A percentile compares a stretch with the other conserved stretches of the same genome.
Evolutionary conservation across 177 flowering plant genomes (phyloP).

Genomic region (Vitis hybrid): DNA sequence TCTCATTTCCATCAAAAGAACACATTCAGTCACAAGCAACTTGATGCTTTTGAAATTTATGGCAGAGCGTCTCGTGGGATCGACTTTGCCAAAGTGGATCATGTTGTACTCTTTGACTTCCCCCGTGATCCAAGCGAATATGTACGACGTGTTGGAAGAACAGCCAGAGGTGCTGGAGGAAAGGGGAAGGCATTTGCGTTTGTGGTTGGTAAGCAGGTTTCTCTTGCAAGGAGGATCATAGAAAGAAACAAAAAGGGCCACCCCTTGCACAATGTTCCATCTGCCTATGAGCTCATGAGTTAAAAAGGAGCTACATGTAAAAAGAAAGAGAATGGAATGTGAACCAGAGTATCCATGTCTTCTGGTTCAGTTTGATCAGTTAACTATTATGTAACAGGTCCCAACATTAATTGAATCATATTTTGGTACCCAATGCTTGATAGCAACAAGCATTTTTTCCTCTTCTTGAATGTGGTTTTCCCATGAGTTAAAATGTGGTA

Average conservation of each 20-base stretch:
- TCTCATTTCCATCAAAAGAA: background rate
- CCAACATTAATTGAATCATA: no score
- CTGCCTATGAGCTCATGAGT: constrained; percentile 21
- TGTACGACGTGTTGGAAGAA: constrained; percentile 98
- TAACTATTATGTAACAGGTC: no score
- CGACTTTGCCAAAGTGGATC: constrained; percentile 85
- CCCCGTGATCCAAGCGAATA: constrained; percentile 99
- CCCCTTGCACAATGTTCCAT: constrained; percentile 92
- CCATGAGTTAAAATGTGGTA: no score
- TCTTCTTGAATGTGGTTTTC: no score
- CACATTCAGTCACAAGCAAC: background rate
- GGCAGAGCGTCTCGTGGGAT: constrained; percentile 95
- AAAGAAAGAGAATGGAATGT: background rate
- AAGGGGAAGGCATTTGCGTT: constrained; percentile 85
- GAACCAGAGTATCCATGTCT: no score
- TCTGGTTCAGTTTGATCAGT: no score
- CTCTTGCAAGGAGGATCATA: constrained; percentile 73
- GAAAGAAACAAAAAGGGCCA: constrained; percentile 90
- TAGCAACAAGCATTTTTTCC: no score
- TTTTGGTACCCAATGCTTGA: no score
- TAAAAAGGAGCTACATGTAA: constrained; percentile 9
- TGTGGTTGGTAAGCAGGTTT: constrained; percentile 93
- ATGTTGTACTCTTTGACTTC: constrained; percentile 92
- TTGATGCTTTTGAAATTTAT: constrained; percentile 7
- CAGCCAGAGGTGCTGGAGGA: constrained; percentile 96